Base-by-base conservation (phyloP, 805 yeast genomes). In the Barnettozyma populi region DNA sequence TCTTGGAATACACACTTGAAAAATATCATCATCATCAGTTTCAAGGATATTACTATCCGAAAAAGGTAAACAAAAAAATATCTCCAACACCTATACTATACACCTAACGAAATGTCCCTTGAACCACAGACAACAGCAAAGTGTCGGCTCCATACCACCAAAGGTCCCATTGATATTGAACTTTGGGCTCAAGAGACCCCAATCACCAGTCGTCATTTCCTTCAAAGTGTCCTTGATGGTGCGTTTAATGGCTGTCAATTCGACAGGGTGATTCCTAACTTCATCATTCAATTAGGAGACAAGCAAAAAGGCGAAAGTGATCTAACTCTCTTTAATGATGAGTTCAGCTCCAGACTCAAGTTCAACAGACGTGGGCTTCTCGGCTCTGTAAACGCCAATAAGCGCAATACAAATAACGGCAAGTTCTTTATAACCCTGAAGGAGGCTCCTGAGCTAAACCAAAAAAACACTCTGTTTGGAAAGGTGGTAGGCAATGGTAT, bases 171-270 rank as follows among this genome's bases (percentile, higher is more conserved):
- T 0, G 78, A 73, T 23, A 62, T 84, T 1, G 90, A 80, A 48
- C 60, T 85, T 7, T 86, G 84, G 81, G 86, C 90, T 11, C 78
- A 78, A 54, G 88, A 86, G 59, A 63, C 76, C 3, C 89, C 90
- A 0, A 51, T 53, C 0, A 71, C 79, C 1, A 57, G 75, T 27
- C 57, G 71, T 32, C 56, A 59, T 35, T 83, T 85, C 54, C 57
- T 85, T n/a, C 68, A 70, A 44, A 69, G 67, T 34, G 76, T 84
- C 52, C 37, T 70, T 14, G 64, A 74, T 48, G 72, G 73, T 9
- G 57, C 55, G 36, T 80, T 71, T 56, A 62, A 62, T 42, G 73
- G 71, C 13, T 59, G 68, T 45, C 52, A 53, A 35, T 79, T 84
- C 55, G 65, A 65, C 45, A 64, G 74, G 36, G 61, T 75, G 4